Percentiles rank a stretch among this genome's conserved stretches.
Evolutionary conservation across 1,284 basidiomycete genomes (phyloP).

Genomic region (Moesziomyces parantarcticus): DNA sequence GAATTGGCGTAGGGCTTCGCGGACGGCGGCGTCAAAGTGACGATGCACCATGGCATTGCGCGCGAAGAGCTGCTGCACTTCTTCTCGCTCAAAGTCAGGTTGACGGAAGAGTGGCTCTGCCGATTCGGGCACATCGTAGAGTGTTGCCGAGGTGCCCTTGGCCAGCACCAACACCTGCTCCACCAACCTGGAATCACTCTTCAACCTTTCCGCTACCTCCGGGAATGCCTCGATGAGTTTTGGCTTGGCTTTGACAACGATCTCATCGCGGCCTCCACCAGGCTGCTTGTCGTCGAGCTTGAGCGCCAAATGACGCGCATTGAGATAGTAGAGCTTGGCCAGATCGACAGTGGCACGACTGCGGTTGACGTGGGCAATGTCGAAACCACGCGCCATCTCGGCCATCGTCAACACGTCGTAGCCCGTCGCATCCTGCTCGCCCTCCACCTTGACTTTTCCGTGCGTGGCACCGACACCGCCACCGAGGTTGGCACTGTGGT

Average conservation of each 20-base stretch:
- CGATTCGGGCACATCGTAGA: conserved; percentile 28
- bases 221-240: conserved; percentile 17
- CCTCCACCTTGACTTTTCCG: neutral
- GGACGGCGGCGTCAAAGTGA: conserved; percentile 16
- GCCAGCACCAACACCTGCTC: conserved; percentile 19
- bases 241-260: conserved; percentile 17
- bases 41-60: conserved; percentile 14
- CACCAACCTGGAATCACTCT: conserved; percentile 1
- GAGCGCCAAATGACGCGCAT: conserved; percentile 49
- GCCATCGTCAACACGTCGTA: conserved; percentile 57
- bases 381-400: conserved; percentile 53
- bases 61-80: conserved; percentile 4
- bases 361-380: conserved; percentile 55
- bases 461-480: neutral
- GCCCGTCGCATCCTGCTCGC: conserved; percentile 17
- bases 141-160: conserved; percentile 23
- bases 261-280: conserved; percentile 20
- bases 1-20: conserved; percentile 6
- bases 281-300: conserved; percentile 42
- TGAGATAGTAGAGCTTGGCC: conserved; percentile 60
- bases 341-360: conserved; percentile 57
- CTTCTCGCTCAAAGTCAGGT: neutral
- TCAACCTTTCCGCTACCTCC: neutral
- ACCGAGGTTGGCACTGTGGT: conserved; percentile 7
- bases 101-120: conserved; percentile 23